Evolutionary conservation across 1,139 yeast genomes (phyloP).

Genomic region (Pichiaceae sp.): DNA sequence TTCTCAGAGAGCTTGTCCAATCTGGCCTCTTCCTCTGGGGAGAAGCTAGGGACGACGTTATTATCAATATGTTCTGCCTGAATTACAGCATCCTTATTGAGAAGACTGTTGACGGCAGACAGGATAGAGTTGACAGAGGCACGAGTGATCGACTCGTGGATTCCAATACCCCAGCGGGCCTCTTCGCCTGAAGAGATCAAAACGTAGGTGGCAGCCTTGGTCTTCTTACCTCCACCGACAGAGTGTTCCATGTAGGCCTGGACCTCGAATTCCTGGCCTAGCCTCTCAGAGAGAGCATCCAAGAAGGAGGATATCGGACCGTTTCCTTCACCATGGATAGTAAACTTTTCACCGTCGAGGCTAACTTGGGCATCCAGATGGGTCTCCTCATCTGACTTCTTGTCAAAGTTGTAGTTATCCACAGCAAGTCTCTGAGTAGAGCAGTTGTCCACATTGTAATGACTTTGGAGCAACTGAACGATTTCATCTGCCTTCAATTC

Average conservation of each 20-base stretch:
- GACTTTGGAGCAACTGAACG: conserved; percentile 59
- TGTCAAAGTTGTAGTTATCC: conserved; percentile 37
- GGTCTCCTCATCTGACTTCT: conserved; percentile 21
- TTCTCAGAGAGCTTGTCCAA: neutral
- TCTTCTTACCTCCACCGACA: conserved; percentile 75
- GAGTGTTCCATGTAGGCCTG: conserved; percentile 88
- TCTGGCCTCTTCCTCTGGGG: neutral
- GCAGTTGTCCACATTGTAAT: conserved; percentile 57
- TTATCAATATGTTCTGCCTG: neutral
- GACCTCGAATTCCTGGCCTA: conserved; percentile 58
- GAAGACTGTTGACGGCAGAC: conserved; percentile 50
- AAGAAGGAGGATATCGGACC: conserved; percentile 93
- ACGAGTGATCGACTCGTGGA: conserved; percentile 85
- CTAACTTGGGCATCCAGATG: conserved; percentile 29
- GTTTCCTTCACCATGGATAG: conserved; percentile 72
- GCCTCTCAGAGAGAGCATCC: conserved; percentile 60
- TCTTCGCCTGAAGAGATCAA: conserved; percentile 35
- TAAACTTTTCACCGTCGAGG: conserved; percentile 36
- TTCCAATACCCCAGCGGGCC: conserved; percentile 86
- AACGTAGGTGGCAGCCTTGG: conserved; percentile 89
- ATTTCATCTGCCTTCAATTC: conserved; percentile 79
- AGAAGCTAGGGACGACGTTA: neutral
- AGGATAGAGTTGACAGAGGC: conserved; percentile 80
- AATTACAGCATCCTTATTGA: neutral
- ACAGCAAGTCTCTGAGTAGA: conserved; percentile 31